phyloP scores from a whole-genome alignment of 768 basidiomycete species.

The Wakefieldia striispora region DNA sequence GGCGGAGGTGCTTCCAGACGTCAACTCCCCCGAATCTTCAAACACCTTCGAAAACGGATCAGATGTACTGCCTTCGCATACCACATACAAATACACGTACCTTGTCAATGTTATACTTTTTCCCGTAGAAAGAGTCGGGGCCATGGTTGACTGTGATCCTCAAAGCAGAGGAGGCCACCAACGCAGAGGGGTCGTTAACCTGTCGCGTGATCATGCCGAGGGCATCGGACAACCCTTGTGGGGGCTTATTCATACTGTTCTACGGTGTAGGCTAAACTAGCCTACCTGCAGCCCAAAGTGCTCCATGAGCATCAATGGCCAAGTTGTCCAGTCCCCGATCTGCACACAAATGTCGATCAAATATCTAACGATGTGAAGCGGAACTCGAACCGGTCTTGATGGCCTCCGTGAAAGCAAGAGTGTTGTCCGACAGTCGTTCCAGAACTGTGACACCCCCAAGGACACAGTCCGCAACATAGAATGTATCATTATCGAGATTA shows the following conservation, averaged over 20 bases:
- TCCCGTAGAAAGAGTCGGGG: conserved; percentile 49
- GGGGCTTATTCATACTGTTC: background rate
- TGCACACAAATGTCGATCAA: conserved; percentile 20
- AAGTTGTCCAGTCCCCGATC: conserved; percentile 62
- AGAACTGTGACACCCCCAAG: conserved; percentile 49
- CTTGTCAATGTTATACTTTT: conserved; percentile 60
- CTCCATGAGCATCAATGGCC: conserved; percentile 55
- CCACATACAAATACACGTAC: conserved; percentile 28
- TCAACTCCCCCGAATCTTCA: conserved; percentile 61
- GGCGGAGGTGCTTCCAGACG: conserved; percentile 55
- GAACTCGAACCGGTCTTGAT: conserved; percentile 49
- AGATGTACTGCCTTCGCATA: background rate
- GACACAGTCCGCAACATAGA: conserved; percentile 56
- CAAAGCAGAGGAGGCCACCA: conserved; percentile 48
- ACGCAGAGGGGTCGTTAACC: conserved; percentile 39
- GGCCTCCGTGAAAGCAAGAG: conserved; percentile 50
- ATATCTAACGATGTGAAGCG: background rate
- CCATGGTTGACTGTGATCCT: conserved; percentile 55
- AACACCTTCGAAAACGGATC: conserved; percentile 46
- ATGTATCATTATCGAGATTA: conserved; percentile 47
- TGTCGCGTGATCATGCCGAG: conserved; percentile 37
- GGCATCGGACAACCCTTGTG: conserved; percentile 43
- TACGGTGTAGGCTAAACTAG: background rate
- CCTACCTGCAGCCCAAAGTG: conserved; percentile 61
- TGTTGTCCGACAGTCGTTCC: conserved; percentile 57